phyloP scores from a whole-genome alignment of 1,284 basidiomycete species.

The Albatrellus sp. region DNA sequence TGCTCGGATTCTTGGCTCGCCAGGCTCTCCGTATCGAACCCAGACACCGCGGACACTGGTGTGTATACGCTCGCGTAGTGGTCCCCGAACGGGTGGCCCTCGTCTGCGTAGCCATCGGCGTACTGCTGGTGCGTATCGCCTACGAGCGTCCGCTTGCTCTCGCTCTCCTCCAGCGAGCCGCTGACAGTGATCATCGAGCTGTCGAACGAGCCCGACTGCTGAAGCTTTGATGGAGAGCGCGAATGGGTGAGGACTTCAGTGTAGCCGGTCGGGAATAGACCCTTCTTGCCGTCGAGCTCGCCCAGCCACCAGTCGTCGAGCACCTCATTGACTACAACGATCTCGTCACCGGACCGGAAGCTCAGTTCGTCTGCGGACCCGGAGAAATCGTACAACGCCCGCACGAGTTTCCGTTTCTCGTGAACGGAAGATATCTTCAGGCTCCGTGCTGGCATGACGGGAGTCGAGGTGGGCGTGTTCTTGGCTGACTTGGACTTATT shows the following conservation, averaged over 20 bases:
- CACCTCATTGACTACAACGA: slow-evolving; percentile 63
- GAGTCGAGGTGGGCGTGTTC: slow-evolving; percentile 17
- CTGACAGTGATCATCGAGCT: slow-evolving; percentile 4
- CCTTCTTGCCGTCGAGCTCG: slow-evolving; percentile 51
- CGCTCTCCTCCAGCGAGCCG: slow-evolving; percentile 9
- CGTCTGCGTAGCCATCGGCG: slow-evolving; percentile 19
- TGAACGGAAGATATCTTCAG: slow-evolving; percentile 28
- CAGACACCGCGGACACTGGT: not conserved
- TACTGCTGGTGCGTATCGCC: slow-evolving; percentile 11
- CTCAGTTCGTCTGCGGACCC: slow-evolving; percentile 66
- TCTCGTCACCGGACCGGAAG: slow-evolving; percentile 61
- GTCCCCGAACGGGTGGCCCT: slow-evolving; percentile 24
- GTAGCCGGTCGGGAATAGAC: slow-evolving; percentile 69
- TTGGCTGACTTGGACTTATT: slow-evolving; percentile 15
- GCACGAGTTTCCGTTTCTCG: slow-evolving; percentile 35
- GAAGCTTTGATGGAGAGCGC: slow-evolving; percentile 14
- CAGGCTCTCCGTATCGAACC: slow-evolving; percentile 12
- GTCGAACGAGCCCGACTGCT: not conserved
- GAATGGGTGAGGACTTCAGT: slow-evolving; percentile 30
- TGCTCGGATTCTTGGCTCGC: slow-evolving; percentile 15
- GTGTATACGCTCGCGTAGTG: slow-evolving; percentile 16
- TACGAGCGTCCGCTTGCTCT: slow-evolving; percentile 3
- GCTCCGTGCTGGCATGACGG: slow-evolving; percentile 30
- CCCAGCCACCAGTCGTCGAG: slow-evolving; percentile 83
- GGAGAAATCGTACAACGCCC: slow-evolving; percentile 63